Conservation (phyloP, 1,284 basidiomycete species). For the Hemileia vastatrix region DNA sequence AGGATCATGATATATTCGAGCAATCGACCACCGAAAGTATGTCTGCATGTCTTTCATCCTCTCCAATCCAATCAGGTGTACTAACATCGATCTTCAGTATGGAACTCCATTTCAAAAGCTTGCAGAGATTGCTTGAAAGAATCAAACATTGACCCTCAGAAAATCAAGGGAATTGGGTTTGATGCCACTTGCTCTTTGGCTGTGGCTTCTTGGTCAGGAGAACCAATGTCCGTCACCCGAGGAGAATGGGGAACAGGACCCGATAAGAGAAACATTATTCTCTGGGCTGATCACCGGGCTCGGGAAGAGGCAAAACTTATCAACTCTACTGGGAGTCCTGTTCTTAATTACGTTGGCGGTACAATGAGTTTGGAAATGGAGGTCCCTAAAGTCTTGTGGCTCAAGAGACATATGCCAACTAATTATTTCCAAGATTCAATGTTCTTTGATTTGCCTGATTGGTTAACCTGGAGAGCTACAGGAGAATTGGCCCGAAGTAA, state of each 20-base stretch:
- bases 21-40: slow-evolving; percentile 54
- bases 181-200: slow-evolving; percentile 96
- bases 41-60: not conserved
- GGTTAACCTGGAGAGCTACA: slow-evolving; percentile 86
- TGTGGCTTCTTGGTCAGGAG: slow-evolving; percentile 62
- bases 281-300: slow-evolving; percentile 72
- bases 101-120: slow-evolving; percentile 63
- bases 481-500: slow-evolving; percentile 66
- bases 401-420: slow-evolving; percentile 74
- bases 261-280: slow-evolving; percentile 70
- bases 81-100: slow-evolving; percentile 49
- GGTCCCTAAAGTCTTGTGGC: slow-evolving; percentile 90
- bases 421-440: slow-evolving; percentile 69
- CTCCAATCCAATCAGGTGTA: not conserved
- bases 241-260: slow-evolving; percentile 53
- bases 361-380: slow-evolving; percentile 97
- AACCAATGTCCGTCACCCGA: slow-evolving; percentile 69
- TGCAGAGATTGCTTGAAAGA: slow-evolving; percentile 60
- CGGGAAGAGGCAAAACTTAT: slow-evolving; percentile 82
- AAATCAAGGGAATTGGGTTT: slow-evolving; percentile 83
- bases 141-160: slow-evolving; percentile 55
- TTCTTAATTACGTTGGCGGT: slow-evolving; percentile 89
- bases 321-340: slow-evolving; percentile 71
- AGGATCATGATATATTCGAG: slow-evolving; percentile 88
- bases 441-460: slow-evolving; percentile 97